These are phyloP conservation scores for Fraxinus baroniana DNA, from an alignment of 305 asterid genomes.

Conservation along the genomic window DNA sequence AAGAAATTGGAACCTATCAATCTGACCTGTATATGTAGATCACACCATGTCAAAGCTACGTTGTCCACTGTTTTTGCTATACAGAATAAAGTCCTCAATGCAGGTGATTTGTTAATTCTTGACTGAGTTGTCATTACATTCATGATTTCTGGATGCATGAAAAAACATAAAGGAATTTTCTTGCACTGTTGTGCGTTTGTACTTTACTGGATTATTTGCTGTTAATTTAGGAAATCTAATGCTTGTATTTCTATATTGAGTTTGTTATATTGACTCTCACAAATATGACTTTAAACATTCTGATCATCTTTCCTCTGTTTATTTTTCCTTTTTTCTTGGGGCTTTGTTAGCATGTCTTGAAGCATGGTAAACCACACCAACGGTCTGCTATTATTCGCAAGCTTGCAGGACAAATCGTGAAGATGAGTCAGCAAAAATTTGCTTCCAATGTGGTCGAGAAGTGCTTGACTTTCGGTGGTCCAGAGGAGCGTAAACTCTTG, in stretches of 20 bases:
- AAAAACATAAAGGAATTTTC: background rate
- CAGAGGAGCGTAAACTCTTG: conserved; percentile 63
- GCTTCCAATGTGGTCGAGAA: conserved; percentile 87
- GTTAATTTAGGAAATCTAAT: background rate
- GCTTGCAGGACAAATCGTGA: conserved; percentile 78
- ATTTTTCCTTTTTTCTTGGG: conserved; percentile 19
- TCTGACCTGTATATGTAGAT: background rate
- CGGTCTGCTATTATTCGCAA: conserved; percentile 59
- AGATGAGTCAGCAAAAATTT: conserved; percentile 85
- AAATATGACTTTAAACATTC: background rate
- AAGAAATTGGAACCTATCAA: background rate
- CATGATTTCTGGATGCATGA: background rate
- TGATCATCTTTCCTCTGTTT: background rate
- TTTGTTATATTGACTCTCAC: background rate
- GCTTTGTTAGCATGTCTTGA: conserved; percentile 66
- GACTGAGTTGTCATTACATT: background rate
- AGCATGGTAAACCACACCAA: conserved; percentile 74
- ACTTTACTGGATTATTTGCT: background rate
- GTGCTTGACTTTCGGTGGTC: conserved; percentile 67
- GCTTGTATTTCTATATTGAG: background rate
- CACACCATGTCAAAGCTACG: background rate
- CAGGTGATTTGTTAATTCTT: background rate
- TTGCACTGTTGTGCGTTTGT: background rate
- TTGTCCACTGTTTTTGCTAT: background rate
- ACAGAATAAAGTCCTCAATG: background rate